phyloP scores from a whole-genome alignment of 1,139 yeast species.

The Blastobotrys capitulatus region DNA sequence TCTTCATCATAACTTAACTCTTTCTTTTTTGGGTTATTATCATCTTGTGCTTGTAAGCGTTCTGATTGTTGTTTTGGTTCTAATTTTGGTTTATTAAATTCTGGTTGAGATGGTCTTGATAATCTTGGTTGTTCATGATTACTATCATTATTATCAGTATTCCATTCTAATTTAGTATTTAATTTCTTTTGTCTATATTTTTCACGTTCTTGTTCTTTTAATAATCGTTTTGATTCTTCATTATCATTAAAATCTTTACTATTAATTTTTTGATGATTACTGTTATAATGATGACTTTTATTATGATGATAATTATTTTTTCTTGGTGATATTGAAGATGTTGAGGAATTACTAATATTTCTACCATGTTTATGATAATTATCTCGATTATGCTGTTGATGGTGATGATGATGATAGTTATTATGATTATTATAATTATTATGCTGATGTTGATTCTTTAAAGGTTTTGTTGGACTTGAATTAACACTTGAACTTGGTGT shows the following conservation, averaged over 20 bases:
- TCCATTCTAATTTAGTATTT: constrained; percentile 1
- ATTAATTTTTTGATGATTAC: neutral
- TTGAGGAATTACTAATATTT: no score
- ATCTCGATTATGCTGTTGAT: neutral
- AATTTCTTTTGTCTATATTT: constrained; percentile 6
- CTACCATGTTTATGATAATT: neutral
- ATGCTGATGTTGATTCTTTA: no score
- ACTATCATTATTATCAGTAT: neutral
- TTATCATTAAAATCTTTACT: neutral
- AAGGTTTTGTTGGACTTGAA: constrained; percentile 2
- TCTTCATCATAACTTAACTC: neutral
- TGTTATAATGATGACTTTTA: no score
- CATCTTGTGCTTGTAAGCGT: neutral
- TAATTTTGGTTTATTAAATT: no score
- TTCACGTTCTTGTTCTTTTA: constrained; percentile 7
- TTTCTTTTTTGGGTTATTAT: neutral
- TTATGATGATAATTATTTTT: no score
- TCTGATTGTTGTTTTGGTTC: no score
- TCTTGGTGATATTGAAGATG: no score
- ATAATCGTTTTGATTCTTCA: neutral
- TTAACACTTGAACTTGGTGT: neutral
- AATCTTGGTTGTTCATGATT: neutral
- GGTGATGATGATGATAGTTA: neutral
- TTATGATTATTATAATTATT: no score
- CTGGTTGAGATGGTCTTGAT: no score